Evolutionary conservation across 139 green algal species (phyloP).

Genomic region (Haematococcus lacustris): DNA sequence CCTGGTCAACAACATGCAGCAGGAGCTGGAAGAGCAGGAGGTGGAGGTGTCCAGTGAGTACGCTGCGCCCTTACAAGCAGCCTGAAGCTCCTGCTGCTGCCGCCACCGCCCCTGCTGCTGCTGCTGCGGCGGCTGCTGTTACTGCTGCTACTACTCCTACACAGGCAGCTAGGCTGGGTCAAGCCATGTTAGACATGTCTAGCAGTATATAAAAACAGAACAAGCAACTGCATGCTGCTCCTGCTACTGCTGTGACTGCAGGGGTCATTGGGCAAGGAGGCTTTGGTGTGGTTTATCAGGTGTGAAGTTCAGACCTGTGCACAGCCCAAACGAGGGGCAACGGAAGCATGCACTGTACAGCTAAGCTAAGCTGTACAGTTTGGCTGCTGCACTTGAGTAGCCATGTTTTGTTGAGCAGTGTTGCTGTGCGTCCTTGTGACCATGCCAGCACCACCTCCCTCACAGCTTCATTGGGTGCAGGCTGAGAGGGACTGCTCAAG

Average conservation of each 20-base stretch:
- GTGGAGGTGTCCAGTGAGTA: conserved; percentile 13
- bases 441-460: no score
- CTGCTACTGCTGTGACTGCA: background rate
- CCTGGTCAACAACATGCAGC: conserved; percentile 1
- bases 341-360: no score
- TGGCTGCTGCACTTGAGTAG: no score
- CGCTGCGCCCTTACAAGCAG: no score
- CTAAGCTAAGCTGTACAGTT: no score
- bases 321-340: background rate
- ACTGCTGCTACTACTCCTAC: background rate
- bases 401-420: background rate
- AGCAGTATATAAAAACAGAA: no score
- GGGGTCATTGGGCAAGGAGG: conserved; percentile 7
- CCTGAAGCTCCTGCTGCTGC: background rate
- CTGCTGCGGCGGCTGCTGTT: background rate
- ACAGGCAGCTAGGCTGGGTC: background rate
- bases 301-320: background rate
- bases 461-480: background rate
- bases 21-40: conserved; percentile 15
- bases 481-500: background rate
- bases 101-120: background rate
- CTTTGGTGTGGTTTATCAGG: conserved; percentile 4
- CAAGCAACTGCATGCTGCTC: background rate
- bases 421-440: background rate
- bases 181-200: background rate